Evolutionary conservation across 805 yeast species (phyloP).

Genomic region (Clavispora asparagi): DNA sequence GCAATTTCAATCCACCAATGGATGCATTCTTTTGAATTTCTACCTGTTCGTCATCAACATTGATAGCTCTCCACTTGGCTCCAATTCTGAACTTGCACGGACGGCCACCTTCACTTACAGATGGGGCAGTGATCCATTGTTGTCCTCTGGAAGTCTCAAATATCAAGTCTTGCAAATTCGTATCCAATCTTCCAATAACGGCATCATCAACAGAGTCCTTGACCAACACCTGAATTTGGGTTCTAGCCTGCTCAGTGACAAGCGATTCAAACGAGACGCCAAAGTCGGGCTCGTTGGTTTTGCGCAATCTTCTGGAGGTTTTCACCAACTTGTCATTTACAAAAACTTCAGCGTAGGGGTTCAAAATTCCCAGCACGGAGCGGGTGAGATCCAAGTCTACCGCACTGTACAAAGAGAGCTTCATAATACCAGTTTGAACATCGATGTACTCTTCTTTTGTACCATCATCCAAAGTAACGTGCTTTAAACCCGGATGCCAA

Average conservation of each 20-base stretch:
- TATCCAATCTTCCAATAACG: conserved; percentile 48
- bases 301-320: conserved; percentile 55
- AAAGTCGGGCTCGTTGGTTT: conserved; percentile 71
- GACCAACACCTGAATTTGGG: conserved; percentile 51
- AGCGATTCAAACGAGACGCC: conserved; percentile 58
- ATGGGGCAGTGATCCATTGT: conserved; percentile 44
- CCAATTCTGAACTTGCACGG: conserved; percentile 42
- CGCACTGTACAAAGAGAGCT: conserved; percentile 57
- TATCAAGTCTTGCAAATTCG: conserved; percentile 50
- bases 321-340: conserved; percentile 53
- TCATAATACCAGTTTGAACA: conserved; percentile 71
- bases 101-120: conserved; percentile 38
- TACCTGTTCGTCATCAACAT: conserved; percentile 43
- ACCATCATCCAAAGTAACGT: conserved; percentile 44
- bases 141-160: conserved; percentile 47
- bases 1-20: conserved; percentile 61
- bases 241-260: conserved; percentile 53
- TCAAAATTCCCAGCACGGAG: conserved; percentile 47
- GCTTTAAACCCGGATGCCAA: conserved; percentile 46
- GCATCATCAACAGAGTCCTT: conserved; percentile 56
- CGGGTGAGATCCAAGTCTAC: conserved; percentile 48
- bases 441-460: conserved; percentile 46
- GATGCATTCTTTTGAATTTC: conserved; percentile 49
- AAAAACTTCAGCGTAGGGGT: conserved; percentile 66
- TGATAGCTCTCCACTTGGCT: conserved; percentile 69